phyloP scores from a whole-genome alignment of 495 filamentous ascomycete genomes.

The Talaromyces nanjingensis region DNA sequence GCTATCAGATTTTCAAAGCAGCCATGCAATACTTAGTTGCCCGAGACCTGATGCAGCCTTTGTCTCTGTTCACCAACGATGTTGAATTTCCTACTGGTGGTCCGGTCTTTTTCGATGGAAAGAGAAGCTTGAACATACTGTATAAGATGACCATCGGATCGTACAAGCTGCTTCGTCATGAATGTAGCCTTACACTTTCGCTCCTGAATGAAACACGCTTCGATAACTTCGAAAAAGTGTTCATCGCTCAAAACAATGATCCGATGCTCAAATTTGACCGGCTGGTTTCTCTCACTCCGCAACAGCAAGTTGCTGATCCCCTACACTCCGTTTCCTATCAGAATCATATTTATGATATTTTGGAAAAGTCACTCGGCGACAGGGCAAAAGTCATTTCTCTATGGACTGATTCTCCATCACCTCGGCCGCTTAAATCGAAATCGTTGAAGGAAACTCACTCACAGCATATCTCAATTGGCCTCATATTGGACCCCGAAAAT shows the following conservation, averaged over 20 bases:
- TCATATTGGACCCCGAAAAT: conserved; percentile 66
- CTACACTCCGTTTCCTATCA: conserved; percentile 26
- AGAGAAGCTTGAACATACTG: conserved; percentile 68
- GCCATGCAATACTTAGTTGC: conserved; percentile 74
- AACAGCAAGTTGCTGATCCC: conserved; percentile 20
- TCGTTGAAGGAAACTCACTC: conserved; percentile 17
- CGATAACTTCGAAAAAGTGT: conserved; percentile 76
- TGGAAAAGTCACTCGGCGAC: conserved; percentile 66
- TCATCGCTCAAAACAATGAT: conserved; percentile 66
- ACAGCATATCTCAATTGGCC: conserved; percentile 48
- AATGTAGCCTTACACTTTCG: conserved; percentile 62
- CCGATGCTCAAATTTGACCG: conserved; percentile 68
- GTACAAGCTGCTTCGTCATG: conserved; percentile 60
- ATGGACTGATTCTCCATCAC: conserved; percentile 24
- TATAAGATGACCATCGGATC: conserved; percentile 92
- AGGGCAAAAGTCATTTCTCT: conserved; percentile 62
- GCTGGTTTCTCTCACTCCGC: conserved; percentile 27
- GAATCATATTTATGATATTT: conserved; percentile 46
- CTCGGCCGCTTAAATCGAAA: conserved; percentile 32
- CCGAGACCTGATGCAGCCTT: conserved; percentile 60
- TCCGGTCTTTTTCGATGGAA: conserved; percentile 56
- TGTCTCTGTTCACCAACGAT: conserved; percentile 41
- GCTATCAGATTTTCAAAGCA: conserved; percentile 92
- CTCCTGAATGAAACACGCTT: conserved; percentile 65
- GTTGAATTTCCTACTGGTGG: conserved; percentile 23